These are phyloP conservation scores for Penicillium verrucosum DNA, from an alignment of 2,329 filamentous ascomycete species.

Conservation along the genomic window DNA sequence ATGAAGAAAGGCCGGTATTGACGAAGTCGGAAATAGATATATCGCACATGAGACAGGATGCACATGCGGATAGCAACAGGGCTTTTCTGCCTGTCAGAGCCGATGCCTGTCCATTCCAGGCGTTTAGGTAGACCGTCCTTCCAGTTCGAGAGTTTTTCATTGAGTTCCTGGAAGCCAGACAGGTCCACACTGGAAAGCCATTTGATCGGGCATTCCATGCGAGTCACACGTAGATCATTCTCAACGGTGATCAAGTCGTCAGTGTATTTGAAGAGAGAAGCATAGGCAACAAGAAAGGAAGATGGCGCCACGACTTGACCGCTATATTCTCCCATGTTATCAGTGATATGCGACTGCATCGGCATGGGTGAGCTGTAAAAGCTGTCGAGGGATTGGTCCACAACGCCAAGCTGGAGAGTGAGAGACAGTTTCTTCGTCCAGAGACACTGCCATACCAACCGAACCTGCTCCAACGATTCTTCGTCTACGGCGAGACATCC, in stretches of 20 bases:
- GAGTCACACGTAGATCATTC: neutral
- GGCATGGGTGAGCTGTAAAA: neutral
- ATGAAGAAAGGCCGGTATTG: neutral
- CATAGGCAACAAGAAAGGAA: neutral
- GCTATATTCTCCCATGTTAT: neutral
- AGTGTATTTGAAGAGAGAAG: neutral
- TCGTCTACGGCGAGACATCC: neutral
- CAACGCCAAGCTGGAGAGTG: neutral
- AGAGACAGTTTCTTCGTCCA: neutral
- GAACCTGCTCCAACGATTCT: neutral
- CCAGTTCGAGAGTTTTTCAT: neutral
- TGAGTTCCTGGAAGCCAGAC: neutral
- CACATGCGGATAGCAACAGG: neutral
- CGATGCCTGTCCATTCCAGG: neutral
- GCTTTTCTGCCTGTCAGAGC: neutral
- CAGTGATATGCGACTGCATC: neutral
- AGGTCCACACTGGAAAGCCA: neutral
- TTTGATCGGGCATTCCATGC: neutral
- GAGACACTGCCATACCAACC: neutral
- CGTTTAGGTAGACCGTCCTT: neutral
- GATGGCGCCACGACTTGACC: neutral
- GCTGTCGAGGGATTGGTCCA: neutral
- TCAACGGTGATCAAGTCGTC: neutral
- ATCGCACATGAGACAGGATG: neutral
- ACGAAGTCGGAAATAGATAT: neutral